Conservation (phyloP, 257 asterid genomes). For the Primulina tabacum region DNA sequence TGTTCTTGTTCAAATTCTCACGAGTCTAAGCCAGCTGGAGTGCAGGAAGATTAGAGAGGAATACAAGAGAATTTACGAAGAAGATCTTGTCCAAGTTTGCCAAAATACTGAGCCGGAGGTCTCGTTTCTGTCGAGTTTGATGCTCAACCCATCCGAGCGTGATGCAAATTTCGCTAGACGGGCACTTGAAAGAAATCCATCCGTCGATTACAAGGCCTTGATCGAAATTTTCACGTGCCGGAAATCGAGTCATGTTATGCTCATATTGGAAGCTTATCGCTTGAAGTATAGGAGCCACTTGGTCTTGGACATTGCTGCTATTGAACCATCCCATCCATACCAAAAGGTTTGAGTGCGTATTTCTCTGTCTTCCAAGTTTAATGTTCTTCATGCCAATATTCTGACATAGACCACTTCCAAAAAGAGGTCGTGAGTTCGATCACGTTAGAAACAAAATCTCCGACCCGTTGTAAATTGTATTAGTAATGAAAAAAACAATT, state of each 20-base stretch:
- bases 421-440: too few species aligned
- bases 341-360: constrained; percentile 42
- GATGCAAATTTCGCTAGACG: constrained; percentile 56
- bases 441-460: too few species aligned
- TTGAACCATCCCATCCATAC: constrained; percentile 61
- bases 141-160: constrained; percentile 52
- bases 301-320: constrained; percentile 47
- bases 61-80: constrained; percentile 39
- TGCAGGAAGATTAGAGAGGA: constrained; percentile 40
- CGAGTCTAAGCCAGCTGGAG: constrained; percentile 34
- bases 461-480: too few species aligned
- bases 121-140: constrained; percentile 30
- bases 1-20: constrained; percentile 23
- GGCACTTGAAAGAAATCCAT: constrained; percentile 33
- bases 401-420: too few species aligned
- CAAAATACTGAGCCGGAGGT: constrained; percentile 14
- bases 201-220: constrained; percentile 37
- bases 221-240: constrained; percentile 57
- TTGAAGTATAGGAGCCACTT: constrained; percentile 42
- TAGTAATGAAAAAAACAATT: too few species aligned
- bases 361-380: too few species aligned
- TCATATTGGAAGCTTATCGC: constrained; percentile 55
- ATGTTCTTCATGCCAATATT: too few species aligned
- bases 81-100: constrained; percentile 35
- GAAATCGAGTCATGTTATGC: constrained; percentile 72